Base-by-base conservation (phyloP, 2,329 filamentous ascomycete genomes). In the Tolypocladium tundrense region DNA sequence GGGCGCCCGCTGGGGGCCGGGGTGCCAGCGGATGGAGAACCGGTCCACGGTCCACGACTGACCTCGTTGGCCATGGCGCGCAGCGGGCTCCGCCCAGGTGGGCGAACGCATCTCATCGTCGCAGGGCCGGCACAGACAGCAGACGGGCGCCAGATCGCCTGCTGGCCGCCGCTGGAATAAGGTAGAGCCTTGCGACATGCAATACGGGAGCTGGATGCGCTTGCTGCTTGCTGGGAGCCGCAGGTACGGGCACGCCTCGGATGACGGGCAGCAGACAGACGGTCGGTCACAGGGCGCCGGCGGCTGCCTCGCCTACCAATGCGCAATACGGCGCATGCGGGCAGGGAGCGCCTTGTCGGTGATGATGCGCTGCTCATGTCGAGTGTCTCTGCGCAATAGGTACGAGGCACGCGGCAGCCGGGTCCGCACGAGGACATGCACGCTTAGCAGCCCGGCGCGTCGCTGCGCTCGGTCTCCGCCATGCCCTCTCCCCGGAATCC, bases 61-160 rank as follows among this genome's bases (percentile, higher is more conserved):
- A 2, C 27, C 45, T 27, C 27, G 6, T 31, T 16, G 48, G 31
- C 48, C 3, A 33, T 51, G 19, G 48, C 48, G 48, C 48, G 14
- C 53, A 4, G 9, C 24, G 2, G 40, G 53, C 37, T 27, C 53
- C 53, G 53, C 53, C 53, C 2, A 24, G 14, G n/a, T 54, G 35
- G 53, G 53, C 53, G 53, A 54, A 54, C 53, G 53, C 53, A 54
- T 54, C 53, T 31, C 53, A 37, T 53, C 21, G 42, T 45, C 42
- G 40, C 40, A 41, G 40, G 40, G n/a, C 40, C 16, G 19, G 19
- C 19, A n/a, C 16, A 27, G 27, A 27, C 40, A 41, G 40, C 37
- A 40, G 41, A 43, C 40, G n/a, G 41, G 2, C n/a, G 27, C 45
- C 45, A 0, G 43, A 50, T 54, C 53, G 53, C 53, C 24, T 13